phyloP scores from a whole-genome alignment of 257 asterid genomes.

The Fraxinus pennsylvanica region DNA sequence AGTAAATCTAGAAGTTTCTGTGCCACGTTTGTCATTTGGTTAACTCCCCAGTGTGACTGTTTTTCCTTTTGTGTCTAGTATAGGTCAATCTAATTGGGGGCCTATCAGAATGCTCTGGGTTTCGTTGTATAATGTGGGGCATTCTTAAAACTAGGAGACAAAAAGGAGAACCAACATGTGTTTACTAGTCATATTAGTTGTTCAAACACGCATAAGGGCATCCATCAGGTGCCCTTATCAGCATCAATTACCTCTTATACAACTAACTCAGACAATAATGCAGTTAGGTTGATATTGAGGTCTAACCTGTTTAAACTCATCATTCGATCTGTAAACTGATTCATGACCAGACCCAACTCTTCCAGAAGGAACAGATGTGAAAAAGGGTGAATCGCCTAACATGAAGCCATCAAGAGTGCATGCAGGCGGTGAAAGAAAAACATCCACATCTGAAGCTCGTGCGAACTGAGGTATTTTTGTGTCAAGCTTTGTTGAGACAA shows the following conservation, averaged over 20 bases:
- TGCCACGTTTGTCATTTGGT: too few species aligned
- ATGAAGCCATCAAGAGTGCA: constrained; percentile 92
- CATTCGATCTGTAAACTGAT: constrained; percentile 87
- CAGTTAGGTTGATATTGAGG: constrained; percentile 10
- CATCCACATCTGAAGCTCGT: constrained; percentile 96
- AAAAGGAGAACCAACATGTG: constrained; percentile 5
- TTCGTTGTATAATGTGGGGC: not conserved
- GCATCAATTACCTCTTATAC: constrained; percentile 4
- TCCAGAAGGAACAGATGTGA: constrained; percentile 98
- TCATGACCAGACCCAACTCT: constrained; percentile 89
- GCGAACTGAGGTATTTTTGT: constrained; percentile 98
- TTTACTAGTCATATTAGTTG: constrained; percentile 11
- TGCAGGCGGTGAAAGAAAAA: constrained; percentile 93
- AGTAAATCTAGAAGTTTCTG: too few species aligned
- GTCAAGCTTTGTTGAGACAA: constrained; percentile 95
- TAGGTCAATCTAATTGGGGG: too few species aligned
- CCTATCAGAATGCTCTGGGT: not conserved
- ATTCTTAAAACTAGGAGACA: not conserved
- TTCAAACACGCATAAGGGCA: not conserved
- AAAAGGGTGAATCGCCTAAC: constrained; percentile 97
- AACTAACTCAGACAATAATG: constrained; percentile 11
- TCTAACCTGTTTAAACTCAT: constrained; percentile 90
- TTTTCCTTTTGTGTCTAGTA: too few species aligned
- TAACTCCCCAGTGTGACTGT: too few species aligned
- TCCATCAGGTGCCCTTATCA: constrained; percentile 17